Evolutionary conservation across 768 basidiomycete species (phyloP).

Genomic region (Phylloporus scabripes): DNA sequence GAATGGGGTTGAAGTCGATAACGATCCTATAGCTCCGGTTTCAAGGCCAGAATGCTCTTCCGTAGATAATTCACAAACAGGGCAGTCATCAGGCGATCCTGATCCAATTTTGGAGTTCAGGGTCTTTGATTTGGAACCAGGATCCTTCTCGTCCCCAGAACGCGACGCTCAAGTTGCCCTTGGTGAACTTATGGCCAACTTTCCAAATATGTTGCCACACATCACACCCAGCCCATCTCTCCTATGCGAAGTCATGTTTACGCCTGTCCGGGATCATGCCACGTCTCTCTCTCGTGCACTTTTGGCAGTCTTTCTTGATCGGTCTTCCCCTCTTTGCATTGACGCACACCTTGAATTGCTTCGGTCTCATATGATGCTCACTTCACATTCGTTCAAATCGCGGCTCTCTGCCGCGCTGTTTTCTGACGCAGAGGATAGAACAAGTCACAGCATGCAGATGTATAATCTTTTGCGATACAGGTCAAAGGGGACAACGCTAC

Average conservation of each 20-base stretch:
- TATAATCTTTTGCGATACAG: constrained; percentile 22
- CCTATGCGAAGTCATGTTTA: constrained; percentile 58
- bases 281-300: constrained; percentile 61
- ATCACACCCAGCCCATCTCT: constrained; percentile 60
- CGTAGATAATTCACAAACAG: neutral
- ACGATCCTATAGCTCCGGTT: neutral
- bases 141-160: constrained; percentile 29
- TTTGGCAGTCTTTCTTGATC: constrained; percentile 59
- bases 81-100: constrained; percentile 11
- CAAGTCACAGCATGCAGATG: constrained; percentile 27
- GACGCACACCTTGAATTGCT: constrained; percentile 62
- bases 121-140: constrained; percentile 67
- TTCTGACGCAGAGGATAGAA: constrained; percentile 59
- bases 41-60: neutral
- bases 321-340: constrained; percentile 60
- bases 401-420: constrained; percentile 70
- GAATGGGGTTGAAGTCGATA: neutral
- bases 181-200: constrained; percentile 46
- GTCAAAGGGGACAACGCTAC: constrained; percentile 12
- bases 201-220: constrained; percentile 55
- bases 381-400: constrained; percentile 66
- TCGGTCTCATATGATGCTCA: constrained; percentile 70
- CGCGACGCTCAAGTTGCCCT: constrained; percentile 27
- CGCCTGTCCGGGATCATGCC: constrained; percentile 57
- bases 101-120: constrained; percentile 43